Base-by-base conservation (phyloP, 2,329 filamentous ascomycete genomes). In the Scedosporium boydii region DNA sequence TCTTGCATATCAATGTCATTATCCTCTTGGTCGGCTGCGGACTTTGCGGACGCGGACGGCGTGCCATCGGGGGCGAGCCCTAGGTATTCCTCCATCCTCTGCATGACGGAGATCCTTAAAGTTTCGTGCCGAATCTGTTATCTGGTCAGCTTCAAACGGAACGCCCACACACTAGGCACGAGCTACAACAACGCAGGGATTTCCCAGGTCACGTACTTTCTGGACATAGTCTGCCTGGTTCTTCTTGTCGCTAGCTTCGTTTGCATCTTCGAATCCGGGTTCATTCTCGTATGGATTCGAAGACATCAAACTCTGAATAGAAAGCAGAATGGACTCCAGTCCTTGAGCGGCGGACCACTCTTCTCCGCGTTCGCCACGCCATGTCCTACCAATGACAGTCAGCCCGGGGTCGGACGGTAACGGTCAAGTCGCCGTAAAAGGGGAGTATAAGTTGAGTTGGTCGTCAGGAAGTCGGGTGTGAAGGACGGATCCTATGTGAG, bases 301-400 rank as follows among this genome's bases (percentile, higher is more conserved):
- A 1, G 92, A 96, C 88, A 99, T 93, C 55, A 99, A 80, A 73
- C 93, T 97, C 75, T 99, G 95, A 63, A 99, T 97, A 4, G 93
- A 98, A 61, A 98, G 85, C 58, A 99, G 76, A 58, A 98, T 91
- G 0, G 93, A 98, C 73, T 98, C 95, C 1, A 99, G 80, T 6
- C 95, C 93, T 73, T 98, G 95, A 0, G 93, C 95, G 16, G 93
- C 92, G 16, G 93, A 97, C 95, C 95, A 99, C 73, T 97, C 87
- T 74, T 98, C 95, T 62, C 93, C 91, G 16, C 86, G 83, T 70
- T 96, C 89, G 29, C 93, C 93, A 59, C 89, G 84, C 95, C 95
- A 99, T 72, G 95, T 99, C 63, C 93, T 96, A 68, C 61, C 59
- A 10, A n/a, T 59, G 21, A 55, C 55, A 44, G 58, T 18, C 58